Conservation (phyloP, 495 filamentous ascomycete genomes). For the Xylaria cubensis region DNA sequence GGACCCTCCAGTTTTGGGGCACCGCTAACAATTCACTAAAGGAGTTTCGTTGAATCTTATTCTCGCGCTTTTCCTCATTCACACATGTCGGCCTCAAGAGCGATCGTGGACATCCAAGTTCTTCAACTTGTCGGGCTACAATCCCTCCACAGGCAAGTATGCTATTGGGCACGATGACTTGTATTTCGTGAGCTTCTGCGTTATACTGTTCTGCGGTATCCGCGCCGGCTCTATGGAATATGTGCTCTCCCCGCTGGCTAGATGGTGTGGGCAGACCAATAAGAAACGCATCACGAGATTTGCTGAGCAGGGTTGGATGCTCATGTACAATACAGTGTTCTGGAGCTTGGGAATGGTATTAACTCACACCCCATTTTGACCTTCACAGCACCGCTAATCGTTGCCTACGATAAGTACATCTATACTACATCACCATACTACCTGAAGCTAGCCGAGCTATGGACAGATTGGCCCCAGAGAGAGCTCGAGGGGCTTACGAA, state of each 20-base stretch:
- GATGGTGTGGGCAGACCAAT: conserved; percentile 59
- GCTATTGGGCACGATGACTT: conserved; percentile 69
- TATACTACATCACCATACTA: conserved; percentile 70
- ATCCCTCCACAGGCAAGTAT: conserved; percentile 60
- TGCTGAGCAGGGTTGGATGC: conserved; percentile 76
- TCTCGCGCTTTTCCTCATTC: conserved; percentile 63
- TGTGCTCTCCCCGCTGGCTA: conserved; percentile 67
- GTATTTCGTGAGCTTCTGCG: conserved; percentile 68
- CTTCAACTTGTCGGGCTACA: conserved; percentile 70
- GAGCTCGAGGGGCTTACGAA: conserved; percentile 66
- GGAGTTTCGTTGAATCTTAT: conserved; percentile 70
- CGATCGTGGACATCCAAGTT: conserved; percentile 67
- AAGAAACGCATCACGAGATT: conserved; percentile 68
- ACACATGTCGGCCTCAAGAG: conserved; percentile 65
- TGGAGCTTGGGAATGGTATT: conserved; percentile 73
- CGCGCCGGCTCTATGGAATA: conserved; percentile 72
- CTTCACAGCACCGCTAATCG: conserved; percentile 6
- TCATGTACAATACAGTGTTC: conserved; percentile 68
- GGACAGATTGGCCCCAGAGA: conserved; percentile 69
- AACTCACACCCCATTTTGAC: background rate
- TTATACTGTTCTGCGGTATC: conserved; percentile 70
- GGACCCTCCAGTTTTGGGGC: background rate
- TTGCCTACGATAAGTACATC: conserved; percentile 60
- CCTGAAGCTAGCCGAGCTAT: conserved; percentile 69
- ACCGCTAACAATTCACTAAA: conserved; percentile 35